Base-by-base conservation (phyloP, 345 rosid species). In the Aquilaria yunnanensis region DNA sequence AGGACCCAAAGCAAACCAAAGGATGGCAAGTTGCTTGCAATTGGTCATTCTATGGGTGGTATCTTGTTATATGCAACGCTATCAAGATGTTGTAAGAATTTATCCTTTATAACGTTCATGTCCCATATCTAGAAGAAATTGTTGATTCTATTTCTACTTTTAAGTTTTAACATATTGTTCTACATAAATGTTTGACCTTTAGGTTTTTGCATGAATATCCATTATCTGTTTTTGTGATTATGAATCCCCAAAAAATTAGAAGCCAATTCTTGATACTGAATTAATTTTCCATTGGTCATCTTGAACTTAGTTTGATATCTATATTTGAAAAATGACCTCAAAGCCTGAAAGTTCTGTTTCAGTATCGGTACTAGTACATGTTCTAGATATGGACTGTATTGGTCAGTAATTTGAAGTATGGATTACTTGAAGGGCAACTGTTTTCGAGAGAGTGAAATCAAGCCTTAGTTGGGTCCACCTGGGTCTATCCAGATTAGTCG, bases 11-110 rank as follows among this genome's bases (percentile, higher is more conserved):
- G 77, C 74, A 70, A 76, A 61, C 83, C 98, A 41, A 74, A 78
- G 64, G 97, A 93, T 67, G 86, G 86, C 14, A 90, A 81, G 64
- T 57, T 93, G 72, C 83, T 83, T 45, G 97, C 96, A 0, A 62
- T 93, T 72, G 98, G 98, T 71, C 98, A 90, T 73, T 93, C 98
- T 52, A 90, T 93, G 98, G 97, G 96, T 31, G 98, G 98, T 37
- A 93, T 90, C 65, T 72, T 93, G 83, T 80, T 93, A 53, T 93
- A 90, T 67, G 85, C 97, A 10, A 65, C 88, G 81, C 83, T 87
- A 14, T 84, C 96, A 50, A 73, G 65, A 75, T 84, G 72, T 64
- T 66, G 96, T 89, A 85, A 83, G 79, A 57, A 10, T 9, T 30
- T 41, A 47, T 49, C 48, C 51, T n/a, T 0, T 30, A n/a, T 31